These are phyloP conservation scores for Epichloe coenophiala DNA, from an alignment of 2,329 filamentous ascomycete genomes.

Conservation along the genomic window DNA sequence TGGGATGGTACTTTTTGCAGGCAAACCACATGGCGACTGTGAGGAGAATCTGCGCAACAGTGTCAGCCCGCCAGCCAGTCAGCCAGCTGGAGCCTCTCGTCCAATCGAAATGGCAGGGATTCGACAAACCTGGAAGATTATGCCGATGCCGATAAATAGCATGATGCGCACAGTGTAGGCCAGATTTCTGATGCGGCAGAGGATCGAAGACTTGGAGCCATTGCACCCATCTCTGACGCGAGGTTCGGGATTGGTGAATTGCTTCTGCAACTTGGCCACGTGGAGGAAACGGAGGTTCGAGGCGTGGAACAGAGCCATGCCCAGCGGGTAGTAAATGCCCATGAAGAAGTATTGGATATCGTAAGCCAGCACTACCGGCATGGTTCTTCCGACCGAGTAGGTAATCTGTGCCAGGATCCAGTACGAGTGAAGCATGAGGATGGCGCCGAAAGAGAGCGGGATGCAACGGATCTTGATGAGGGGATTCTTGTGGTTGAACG, in stretches of 20 bases:
- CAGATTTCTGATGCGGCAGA: conserved; percentile 4
- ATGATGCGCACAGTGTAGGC: background rate
- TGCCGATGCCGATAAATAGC: background rate
- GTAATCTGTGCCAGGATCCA: conserved; percentile 28
- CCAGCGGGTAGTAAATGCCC: conserved; percentile 48
- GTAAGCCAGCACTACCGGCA: conserved; percentile 29
- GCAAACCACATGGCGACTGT: conserved; percentile 41
- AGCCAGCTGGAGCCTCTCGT: background rate
- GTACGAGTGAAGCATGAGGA: conserved; percentile 24
- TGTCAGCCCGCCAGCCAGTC: background rate
- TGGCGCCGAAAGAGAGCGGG: conserved; percentile 20
- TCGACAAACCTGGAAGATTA: background rate
- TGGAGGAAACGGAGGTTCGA: conserved; percentile 47
- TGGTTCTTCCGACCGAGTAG: conserved; percentile 26
- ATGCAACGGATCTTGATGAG: conserved; percentile 27
- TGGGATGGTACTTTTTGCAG: conserved; percentile 43
- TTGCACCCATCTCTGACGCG: conserved; percentile 7
- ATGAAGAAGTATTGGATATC: conserved; percentile 50
- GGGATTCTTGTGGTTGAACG: conserved; percentile 18
- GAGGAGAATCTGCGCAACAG: conserved; percentile 29
- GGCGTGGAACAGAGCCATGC: conserved; percentile 53
- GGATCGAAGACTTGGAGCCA: background rate
- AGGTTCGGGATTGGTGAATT: conserved; percentile 6
- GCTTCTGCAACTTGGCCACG: conserved; percentile 32
- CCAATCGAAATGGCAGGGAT: too few relatives aligned